Evolutionary conservation across 495 filamentous ascomycete genomes (phyloP), one percentile per base, ranked within the genome.

Genomic region (Cenococcum geophilum): DNA sequence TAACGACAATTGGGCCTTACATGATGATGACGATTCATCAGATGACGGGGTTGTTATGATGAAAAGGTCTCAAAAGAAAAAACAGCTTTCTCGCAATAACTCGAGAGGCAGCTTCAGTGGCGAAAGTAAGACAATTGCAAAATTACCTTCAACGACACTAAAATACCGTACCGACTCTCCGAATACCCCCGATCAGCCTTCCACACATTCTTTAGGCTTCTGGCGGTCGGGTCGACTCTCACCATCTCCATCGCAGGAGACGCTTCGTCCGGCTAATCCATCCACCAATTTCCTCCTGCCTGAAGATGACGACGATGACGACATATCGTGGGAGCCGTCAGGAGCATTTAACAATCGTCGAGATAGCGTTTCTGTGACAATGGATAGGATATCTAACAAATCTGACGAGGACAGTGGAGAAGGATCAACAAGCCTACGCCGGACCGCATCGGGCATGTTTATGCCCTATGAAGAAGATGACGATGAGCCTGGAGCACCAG

Each of bases 61-160:
- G 76, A 79, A 79, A 61, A 80, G 73, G 55, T 73, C 76, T 60
- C 62, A 72, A 49, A 73, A 82, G 68, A 74, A 77, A 49, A 74
- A 77, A 40, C 66, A 71, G 1, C 58, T 71, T 8, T 64, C 64
- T 21, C 69, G 69, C 40, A 79, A 73, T 48, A 84, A 75, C 14
- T 77, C 79, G 16, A 72, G 79, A 49, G 77, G 77, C 62, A 85
- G 77, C 61, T 78, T 79, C 55, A 80, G 69, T 52, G 72, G 71
- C 32, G 91, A 95, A 61, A 89, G 87, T 75, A 93, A 89, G 71
- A 96, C 88, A 12, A 98, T 98, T 71, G 92, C 90, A 10, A 95
- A 89, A 76, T 78, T 98, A 20, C 91, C 91, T 5, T 88, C 90
- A 0, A 97, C 93, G 3, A 97, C 89, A 5, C 77, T 98, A 16